These are phyloP conservation scores for Fusarium domesticum DNA, from an alignment of 2,329 filamentous ascomycete species.

Conservation along the genomic window DNA sequence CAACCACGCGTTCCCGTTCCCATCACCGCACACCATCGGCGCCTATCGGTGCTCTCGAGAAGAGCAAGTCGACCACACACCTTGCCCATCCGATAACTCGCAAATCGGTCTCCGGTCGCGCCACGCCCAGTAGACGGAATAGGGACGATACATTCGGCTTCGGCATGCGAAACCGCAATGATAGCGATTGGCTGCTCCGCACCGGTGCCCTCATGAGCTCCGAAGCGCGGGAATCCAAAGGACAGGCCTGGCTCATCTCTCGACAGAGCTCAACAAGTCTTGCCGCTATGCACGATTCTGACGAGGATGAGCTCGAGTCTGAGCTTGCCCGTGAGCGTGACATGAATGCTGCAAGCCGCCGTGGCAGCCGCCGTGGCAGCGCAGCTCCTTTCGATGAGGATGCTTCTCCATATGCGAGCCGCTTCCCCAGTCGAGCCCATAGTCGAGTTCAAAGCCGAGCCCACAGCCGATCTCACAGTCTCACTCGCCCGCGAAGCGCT, in stretches of 20 bases:
- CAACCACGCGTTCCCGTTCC: conserved; percentile 46
- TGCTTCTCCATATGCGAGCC: conserved; percentile 40
- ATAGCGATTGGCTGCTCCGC: conserved; percentile 64
- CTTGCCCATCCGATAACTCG: conserved; percentile 35
- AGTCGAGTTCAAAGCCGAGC: conserved; percentile 40
- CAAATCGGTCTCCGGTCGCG: conserved; percentile 30
- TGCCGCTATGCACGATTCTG: conserved; percentile 48
- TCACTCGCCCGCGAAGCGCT: conserved; percentile 36
- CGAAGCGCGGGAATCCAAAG: conserved; percentile 64
- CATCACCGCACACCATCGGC: conserved; percentile 42
- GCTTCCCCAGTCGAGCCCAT: conserved; percentile 47
- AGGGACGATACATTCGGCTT: conserved; percentile 29
- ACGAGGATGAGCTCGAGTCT: conserved; percentile 52
- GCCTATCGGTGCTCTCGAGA: conserved; percentile 43
- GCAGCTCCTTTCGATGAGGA: conserved; percentile 38
- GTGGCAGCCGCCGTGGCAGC: conserved; percentile 48
- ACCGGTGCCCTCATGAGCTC: conserved; percentile 60
- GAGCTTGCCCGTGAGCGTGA: conserved; percentile 52
- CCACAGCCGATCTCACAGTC: conserved; percentile 37
- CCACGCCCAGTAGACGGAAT: conserved; percentile 35
- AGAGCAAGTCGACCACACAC: conserved; percentile 63
- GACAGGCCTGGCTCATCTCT: conserved; percentile 66
- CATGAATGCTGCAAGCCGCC: conserved; percentile 41
- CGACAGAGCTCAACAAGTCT: conserved; percentile 63
- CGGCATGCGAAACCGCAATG: conserved; percentile 39